Evolutionary conservation across 768 basidiomycete genomes (phyloP).

Genomic region (Xerocomellus amylosporus): DNA sequence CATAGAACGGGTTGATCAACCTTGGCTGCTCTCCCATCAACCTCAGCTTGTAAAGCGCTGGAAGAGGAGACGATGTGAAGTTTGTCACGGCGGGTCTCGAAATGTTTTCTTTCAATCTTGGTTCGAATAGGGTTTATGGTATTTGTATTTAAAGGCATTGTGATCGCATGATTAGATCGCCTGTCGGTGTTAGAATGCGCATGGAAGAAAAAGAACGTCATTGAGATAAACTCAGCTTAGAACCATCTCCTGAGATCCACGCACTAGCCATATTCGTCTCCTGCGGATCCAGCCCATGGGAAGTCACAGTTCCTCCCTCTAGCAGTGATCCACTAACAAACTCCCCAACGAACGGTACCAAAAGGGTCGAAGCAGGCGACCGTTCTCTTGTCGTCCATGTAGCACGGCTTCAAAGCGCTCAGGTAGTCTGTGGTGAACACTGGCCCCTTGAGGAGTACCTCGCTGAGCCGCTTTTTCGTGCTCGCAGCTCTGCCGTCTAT

Average conservation of each 20-base stretch:
- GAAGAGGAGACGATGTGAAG: too few species aligned
- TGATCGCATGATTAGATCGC: neutral
- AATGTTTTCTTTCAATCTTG: too few species aligned
- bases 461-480: conserved; percentile 91
- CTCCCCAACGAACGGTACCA: conserved; percentile 82
- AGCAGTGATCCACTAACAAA: conserved; percentile 88
- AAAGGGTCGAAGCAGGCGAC: conserved; percentile 97
- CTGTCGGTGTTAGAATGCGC: neutral
- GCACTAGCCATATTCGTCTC: conserved; percentile 60
- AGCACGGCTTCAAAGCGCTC: conserved; percentile 63
- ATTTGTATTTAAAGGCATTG: too few species aligned
- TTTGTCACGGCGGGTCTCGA: too few species aligned
- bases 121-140: too few species aligned
- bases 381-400: conserved; percentile 55
- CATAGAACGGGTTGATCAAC: too few species aligned
- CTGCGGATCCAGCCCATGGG: conserved; percentile 42
- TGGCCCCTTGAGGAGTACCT: conserved; percentile 45
- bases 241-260: conserved; percentile 66
- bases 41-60: too few species aligned
- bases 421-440: conserved; percentile 95
- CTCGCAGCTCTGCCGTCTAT: conserved; percentile 68
- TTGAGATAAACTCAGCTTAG: neutral
- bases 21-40: too few species aligned
- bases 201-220: too few species aligned
- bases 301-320: conserved; percentile 57